phyloP scores from a whole-genome alignment of 257 asterid species.

The Nicotiana noctiflora region DNA sequence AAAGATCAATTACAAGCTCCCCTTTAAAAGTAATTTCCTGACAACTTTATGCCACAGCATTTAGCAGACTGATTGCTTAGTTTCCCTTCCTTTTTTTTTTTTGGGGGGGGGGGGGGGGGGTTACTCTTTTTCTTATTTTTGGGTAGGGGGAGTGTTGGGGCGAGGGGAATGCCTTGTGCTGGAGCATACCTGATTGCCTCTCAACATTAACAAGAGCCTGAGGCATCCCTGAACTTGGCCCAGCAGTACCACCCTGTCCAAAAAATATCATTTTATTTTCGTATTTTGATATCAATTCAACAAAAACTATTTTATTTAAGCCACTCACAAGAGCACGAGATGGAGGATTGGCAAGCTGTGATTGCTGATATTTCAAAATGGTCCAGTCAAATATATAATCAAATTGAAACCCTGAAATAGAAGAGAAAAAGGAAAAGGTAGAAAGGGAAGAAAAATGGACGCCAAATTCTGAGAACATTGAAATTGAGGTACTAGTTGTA shows the following conservation, averaged over 20 bases:
- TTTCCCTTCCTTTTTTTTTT: background rate
- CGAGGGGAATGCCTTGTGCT: background rate
- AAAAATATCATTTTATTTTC: conserved; percentile 15
- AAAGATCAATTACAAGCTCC: background rate
- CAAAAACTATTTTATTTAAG: conserved; percentile 4
- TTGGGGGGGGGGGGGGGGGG: no score
- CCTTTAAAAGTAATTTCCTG: background rate
- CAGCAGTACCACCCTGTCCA: conserved; percentile 47
- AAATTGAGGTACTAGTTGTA: background rate
- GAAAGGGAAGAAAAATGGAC: background rate
- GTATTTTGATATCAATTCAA: background rate
- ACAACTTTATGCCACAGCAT: background rate
- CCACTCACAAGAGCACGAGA: conserved; percentile 64
- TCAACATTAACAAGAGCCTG: conserved; percentile 34
- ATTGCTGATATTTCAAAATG: conserved; percentile 70
- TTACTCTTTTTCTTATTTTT: background rate
- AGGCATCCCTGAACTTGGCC: conserved; percentile 63
- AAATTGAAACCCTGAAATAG: conserved; percentile 58
- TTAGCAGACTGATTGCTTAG: background rate
- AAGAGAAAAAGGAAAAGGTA: background rate
- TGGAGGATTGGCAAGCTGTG: conserved; percentile 65
- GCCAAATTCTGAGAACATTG: background rate
- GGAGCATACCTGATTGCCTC: conserved; percentile 50
- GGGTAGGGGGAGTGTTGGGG: background rate
- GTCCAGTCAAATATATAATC: conserved; percentile 86